Evolutionary conservation across 2,329 filamentous ascomycete species (phyloP).

Genomic region (Calonectria fujianensis): DNA sequence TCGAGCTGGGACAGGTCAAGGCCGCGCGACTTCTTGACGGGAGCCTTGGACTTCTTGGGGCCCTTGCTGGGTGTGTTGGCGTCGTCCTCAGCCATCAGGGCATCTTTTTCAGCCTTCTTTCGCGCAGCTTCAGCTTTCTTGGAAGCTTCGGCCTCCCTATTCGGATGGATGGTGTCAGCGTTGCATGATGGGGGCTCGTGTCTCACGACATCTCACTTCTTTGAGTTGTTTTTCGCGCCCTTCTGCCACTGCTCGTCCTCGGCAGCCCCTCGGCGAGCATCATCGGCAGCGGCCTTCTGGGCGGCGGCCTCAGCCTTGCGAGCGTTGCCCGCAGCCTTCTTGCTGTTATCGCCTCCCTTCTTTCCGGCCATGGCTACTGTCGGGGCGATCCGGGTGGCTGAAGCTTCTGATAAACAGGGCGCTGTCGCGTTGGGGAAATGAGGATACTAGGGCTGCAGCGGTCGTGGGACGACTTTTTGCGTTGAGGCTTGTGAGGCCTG

Average conservation of each 20-base stretch:
- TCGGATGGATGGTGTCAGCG: slow-evolving; percentile 38
- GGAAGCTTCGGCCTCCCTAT: slow-evolving; percentile 62
- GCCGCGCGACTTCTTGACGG: slow-evolving; percentile 81
- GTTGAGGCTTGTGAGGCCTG: slow-evolving; percentile 31
- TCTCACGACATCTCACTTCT: slow-evolving; percentile 79
- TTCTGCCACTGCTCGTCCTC: slow-evolving; percentile 89
- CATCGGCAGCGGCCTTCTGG: slow-evolving; percentile 83
- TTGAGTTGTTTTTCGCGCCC: slow-evolving; percentile 88
- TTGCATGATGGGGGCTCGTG: slow-evolving; percentile 8
- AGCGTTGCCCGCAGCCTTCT: slow-evolving; percentile 92
- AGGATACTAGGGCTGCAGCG: slow-evolving; percentile 28
- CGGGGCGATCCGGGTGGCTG: slow-evolving; percentile 39
- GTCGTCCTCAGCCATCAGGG: slow-evolving; percentile 89
- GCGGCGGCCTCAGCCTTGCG: slow-evolving; percentile 93
- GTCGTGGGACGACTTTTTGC: slow-evolving; percentile 34
- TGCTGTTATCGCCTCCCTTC: slow-evolving; percentile 87
- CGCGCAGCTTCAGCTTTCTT: slow-evolving; percentile 91
- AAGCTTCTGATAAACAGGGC: slow-evolving; percentile 36
- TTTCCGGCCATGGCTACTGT: slow-evolving; percentile 78
- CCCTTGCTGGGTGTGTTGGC: slow-evolving; percentile 74
- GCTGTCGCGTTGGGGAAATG: slow-evolving; percentile 36
- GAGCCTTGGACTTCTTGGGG: slow-evolving; percentile 81
- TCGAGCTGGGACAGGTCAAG: slow-evolving; percentile 87
- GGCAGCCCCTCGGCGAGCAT: slow-evolving; percentile 77
- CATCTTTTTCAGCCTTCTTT: slow-evolving; percentile 95